Conservation (phyloP, 352 stramenopile species). For the Phytopythium kandeliae region DNA sequence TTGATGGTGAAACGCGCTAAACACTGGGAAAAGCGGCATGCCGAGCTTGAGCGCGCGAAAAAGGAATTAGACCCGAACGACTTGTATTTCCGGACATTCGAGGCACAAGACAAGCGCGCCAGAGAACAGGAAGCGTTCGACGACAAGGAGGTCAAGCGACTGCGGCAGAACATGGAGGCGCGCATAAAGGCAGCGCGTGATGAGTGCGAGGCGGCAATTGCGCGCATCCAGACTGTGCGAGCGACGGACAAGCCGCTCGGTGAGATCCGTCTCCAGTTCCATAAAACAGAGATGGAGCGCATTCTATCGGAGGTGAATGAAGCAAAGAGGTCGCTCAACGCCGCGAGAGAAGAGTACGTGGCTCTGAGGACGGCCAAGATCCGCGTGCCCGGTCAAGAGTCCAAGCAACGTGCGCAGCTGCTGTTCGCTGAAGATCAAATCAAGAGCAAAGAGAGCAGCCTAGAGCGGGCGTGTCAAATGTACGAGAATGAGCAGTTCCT, state of each 20-base stretch:
- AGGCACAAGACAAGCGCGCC: constrained; percentile 53
- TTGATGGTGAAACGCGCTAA: constrained; percentile 43
- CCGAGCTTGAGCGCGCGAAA: constrained; percentile 59
- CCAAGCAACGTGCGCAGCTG: constrained; percentile 56
- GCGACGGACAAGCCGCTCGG: constrained; percentile 40
- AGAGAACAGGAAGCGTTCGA: constrained; percentile 48
- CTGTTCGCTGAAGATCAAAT: constrained; percentile 77
- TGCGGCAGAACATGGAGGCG: constrained; percentile 33
- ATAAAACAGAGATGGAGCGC: constrained; percentile 44
- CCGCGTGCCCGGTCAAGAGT: constrained; percentile 34
- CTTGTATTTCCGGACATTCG: constrained; percentile 68
- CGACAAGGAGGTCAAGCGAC: constrained; percentile 39
- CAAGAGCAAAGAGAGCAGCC: constrained; percentile 42
- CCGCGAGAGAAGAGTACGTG: constrained; percentile 63
- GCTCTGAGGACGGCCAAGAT: constrained; percentile 49
- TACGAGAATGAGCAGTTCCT: constrained; percentile 77
- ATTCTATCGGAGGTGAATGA: constrained; percentile 41
- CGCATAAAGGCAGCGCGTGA: constrained; percentile 38
- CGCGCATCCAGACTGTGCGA: constrained; percentile 31
- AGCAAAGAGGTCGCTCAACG: constrained; percentile 35
- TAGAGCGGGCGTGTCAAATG: constrained; percentile 40
- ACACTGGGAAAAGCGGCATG: constrained; percentile 53
- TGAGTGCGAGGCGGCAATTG: constrained; percentile 25
- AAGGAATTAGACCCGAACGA: constrained; percentile 73
- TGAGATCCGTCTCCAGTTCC: constrained; percentile 47